A percentile compares a stretch with the other conserved stretches of the same genome.
phyloP scores from a whole-genome alignment of 1,139 yeast species.

The Lipomyces yarrowii region DNA sequence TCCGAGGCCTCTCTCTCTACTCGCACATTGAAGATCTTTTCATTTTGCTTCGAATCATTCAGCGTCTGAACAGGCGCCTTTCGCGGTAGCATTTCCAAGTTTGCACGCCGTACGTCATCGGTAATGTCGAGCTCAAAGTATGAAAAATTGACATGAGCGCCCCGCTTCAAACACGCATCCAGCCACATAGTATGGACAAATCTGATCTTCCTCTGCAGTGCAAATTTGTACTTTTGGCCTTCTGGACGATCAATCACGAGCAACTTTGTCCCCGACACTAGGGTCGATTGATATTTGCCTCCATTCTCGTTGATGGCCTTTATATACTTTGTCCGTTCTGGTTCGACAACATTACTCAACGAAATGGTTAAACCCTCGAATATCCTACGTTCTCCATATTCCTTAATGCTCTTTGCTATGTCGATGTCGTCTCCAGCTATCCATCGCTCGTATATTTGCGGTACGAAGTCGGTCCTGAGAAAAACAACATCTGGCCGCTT shows the following conservation, averaged over 20 bases:
- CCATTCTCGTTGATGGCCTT: conserved; percentile 54
- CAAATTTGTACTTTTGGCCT: conserved; percentile 67
- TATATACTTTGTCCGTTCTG: conserved; percentile 45
- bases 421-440: conserved; percentile 52
- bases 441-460: conserved; percentile 56
- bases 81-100: conserved; percentile 5
- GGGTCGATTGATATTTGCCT: conserved; percentile 60
- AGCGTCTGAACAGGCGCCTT: neutral
- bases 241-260: conserved; percentile 55
- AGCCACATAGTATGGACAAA: conserved; percentile 79
- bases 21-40: neutral
- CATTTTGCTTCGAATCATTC: conserved; percentile 1
- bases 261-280: conserved; percentile 55
- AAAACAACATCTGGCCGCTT: conserved; percentile 63
- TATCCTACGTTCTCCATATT: conserved; percentile 44
- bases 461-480: conserved; percentile 53
- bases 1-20: neutral
- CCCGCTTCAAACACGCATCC: conserved; percentile 54
- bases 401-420: conserved; percentile 37
- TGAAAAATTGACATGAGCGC: conserved; percentile 7
- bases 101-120: conserved; percentile 7
- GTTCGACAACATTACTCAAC: conserved; percentile 52
- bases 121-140: conserved; percentile 12
- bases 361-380: conserved; percentile 56
- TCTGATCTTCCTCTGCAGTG: conserved; percentile 67